Base-by-base conservation (phyloP, 2,329 filamentous ascomycete genomes). In the Xylaria sp. region DNA sequence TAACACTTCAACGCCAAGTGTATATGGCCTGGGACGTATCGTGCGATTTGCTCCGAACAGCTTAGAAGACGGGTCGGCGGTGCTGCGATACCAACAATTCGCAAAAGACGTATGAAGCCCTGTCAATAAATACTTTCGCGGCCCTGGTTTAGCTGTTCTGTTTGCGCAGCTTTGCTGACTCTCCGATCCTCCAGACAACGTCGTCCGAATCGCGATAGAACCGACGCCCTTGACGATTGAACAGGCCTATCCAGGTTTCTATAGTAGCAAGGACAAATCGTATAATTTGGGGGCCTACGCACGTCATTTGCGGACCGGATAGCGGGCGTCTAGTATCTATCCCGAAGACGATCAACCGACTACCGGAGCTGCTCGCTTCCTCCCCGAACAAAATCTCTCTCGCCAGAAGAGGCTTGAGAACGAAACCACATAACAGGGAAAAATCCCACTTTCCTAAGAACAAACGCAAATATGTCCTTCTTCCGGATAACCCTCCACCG, bases 401-500 rank as follows among this genome's bases (percentile, higher is more conserved):
- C 11, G 36, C 36, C 2, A 44, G 31, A 33, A 33, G 7, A 1
- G 7, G 7, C 33, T 10, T 3, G 33, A 10, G 33, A 33, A 33
- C 33, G 7, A 33, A 10, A 2, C 33, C 7, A 23, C 33, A 33
- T 10, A 33, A 33, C 10, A 33, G 7, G 9, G 7, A 6, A 33
- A 46, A 46, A 44, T 4, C 9, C 13, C 2, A 13, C 9, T n/a
- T 4, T 20, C 44, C 20, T 7, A 10, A 23, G 33, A 31, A 42
- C 40, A 42, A 6, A 17, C 15, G 31, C 48, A 26, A 20, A 62
- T 69, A 94, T 94, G 91, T 85, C 90, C 66, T 97, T 88, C 86
- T 97, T 97, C 86, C 91, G 93, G 79, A 93, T 97, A 80, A 97
- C 93, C 58, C 91, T 97, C 66, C 88, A 96, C 82, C 93, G 94